Base-by-base conservation (phyloP, 1,139 yeast species). In the Debaryomyces nepalensis region DNA sequence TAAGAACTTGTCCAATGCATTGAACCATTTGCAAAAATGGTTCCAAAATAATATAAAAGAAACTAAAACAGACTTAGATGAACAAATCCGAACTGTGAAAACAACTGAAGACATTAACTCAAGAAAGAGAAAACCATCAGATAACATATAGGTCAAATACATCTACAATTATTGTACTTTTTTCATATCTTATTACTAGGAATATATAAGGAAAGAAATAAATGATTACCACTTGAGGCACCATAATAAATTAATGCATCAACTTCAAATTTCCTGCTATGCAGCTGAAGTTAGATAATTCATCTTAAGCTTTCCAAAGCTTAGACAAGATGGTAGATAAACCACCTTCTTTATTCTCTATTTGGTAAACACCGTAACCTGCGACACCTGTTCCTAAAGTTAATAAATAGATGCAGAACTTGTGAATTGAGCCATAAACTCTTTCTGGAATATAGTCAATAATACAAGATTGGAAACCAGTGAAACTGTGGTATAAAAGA, bases 371-470 rank as follows among this genome's bases (percentile, higher is more conserved):
- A 24, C 98, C 98, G 61, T 85, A 88, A 43, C 89, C 73, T 18
- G 86, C 82, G 22, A 84, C 70, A 43, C 78, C 80, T 6, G 95
- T 77, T 26, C 97, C 96, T 7, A 81, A 63, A 40, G 83, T 79
- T 55, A 91, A 75, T 39, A 85, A 63, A 52, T 76, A 74, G 72
- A 80, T 74, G 42, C 93, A 87, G 35, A 73, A 59, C 43, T 72
- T 75, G 66, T 87, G 86, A 77, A 85, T 78, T 33, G 72, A 58
- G 7, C 96, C 95, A 62, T 83, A 91, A 29, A 84, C 88, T 63
- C 97, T 80, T 64, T 75, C 73, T 42, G 97, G 97, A 49, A 91
- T 84, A 67, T 90, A 90, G 66, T 91, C 97, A 47, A 83, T 80
- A 58, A 91, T 89, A 69, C 97, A 88, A 30, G 95, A 75, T 57